Evolutionary conservation across 768 basidiomycete genomes (phyloP).

Genomic region (Russula dissimulans): DNA sequence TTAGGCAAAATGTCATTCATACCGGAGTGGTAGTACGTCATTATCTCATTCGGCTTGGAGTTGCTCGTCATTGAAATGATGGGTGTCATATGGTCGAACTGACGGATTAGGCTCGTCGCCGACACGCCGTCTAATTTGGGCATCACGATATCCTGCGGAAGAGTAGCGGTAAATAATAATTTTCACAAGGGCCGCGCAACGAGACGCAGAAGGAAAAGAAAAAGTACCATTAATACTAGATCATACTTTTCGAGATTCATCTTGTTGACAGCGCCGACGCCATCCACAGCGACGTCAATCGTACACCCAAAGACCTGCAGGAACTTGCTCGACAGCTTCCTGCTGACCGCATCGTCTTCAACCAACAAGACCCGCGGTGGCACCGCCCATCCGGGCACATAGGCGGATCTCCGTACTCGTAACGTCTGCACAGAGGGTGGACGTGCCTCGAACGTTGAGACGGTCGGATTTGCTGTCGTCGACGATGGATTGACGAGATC

Average conservation of each 20-base stretch:
- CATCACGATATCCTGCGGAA: conserved; percentile 85
- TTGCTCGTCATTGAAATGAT: conserved; percentile 99
- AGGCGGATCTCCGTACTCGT: conserved; percentile 66
- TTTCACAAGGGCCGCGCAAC: not conserved
- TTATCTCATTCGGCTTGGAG: conserved; percentile 85
- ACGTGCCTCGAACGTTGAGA: conserved; percentile 16
- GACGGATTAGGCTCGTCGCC: conserved; percentile 87
- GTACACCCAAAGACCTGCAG: conserved; percentile 92
- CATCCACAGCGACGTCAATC: conserved; percentile 91
- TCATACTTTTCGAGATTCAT: conserved; percentile 97
- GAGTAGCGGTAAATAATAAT: not conserved
- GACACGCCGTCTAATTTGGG: conserved; percentile 80
- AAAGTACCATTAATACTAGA: conserved; percentile 82
- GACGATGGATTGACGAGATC: not conserved
- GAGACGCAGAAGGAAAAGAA: conserved; percentile 12
- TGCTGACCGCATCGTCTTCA: conserved; percentile 89
- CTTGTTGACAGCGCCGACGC: conserved; percentile 85
- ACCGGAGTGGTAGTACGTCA: conserved; percentile 82
- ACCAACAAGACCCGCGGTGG: conserved; percentile 87
- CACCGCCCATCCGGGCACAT: conserved; percentile 85
- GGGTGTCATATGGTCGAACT: conserved; percentile 91
- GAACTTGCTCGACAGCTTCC: conserved; percentile 85
- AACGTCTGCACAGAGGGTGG: conserved; percentile 36
- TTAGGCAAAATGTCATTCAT: conserved; percentile 98
- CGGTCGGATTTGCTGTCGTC: conserved; percentile 1